A percentile compares a stretch with the other conserved stretches of the same genome.
Conservation (phyloP, 495 filamentous ascomycete genomes). For the Sphaerosporella brunnea region DNA sequence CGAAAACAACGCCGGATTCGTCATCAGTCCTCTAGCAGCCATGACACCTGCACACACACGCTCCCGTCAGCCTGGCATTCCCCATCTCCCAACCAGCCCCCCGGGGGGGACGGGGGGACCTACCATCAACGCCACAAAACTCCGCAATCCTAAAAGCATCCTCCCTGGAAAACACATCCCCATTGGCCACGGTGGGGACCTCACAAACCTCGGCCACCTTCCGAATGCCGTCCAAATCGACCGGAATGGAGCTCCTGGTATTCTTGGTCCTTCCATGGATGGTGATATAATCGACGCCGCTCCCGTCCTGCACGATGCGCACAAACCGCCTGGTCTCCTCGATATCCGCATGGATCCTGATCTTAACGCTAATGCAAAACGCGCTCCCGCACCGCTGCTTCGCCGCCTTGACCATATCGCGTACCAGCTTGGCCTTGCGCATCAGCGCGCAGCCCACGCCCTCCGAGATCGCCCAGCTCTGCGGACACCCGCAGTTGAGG, state of each 20-base stretch:
- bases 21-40: constrained; percentile 44
- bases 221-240: constrained; percentile 41
- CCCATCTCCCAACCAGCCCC: neutral
- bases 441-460: constrained; percentile 46
- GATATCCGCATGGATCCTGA: constrained; percentile 44
- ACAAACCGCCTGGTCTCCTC: constrained; percentile 17
- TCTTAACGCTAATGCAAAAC: constrained; percentile 46
- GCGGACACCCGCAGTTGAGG: constrained; percentile 53
- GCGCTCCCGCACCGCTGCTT: constrained; percentile 27
- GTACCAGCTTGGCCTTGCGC: constrained; percentile 40
- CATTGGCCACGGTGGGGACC: constrained; percentile 43
- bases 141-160: constrained; percentile 24
- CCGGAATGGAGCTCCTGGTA: constrained; percentile 38
- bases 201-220: constrained; percentile 31
- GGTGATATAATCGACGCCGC: constrained; percentile 38
- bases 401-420: constrained; percentile 39
- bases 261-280: constrained; percentile 42
- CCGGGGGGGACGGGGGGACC: neutral
- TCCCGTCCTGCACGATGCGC: neutral
- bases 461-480: constrained; percentile 48
- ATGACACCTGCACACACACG: constrained; percentile 36
- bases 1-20: constrained; percentile 45
- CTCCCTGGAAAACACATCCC: constrained; percentile 40
- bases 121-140: constrained; percentile 26
- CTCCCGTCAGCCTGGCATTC: neutral